phyloP scores from a whole-genome alignment of 768 basidiomycete species.

The Pulveroboletus sp. region DNA sequence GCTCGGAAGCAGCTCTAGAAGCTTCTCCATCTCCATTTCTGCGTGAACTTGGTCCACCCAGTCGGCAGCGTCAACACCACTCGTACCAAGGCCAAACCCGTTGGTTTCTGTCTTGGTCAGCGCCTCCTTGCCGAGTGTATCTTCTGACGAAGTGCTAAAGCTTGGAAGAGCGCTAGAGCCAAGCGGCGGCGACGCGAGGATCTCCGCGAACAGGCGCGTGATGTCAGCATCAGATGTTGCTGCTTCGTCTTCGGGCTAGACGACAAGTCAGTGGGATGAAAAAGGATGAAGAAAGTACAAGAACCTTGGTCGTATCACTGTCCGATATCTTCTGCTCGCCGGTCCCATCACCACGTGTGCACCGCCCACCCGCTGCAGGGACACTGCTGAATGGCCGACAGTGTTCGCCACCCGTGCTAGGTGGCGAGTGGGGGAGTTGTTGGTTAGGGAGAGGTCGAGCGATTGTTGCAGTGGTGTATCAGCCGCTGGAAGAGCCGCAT shows the following conservation, averaged over 20 bases:
- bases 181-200: conserved; percentile 34
- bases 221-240: conserved; percentile 41
- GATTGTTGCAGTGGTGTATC: conserved; percentile 28
- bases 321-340: conserved; percentile 17
- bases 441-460: conserved; percentile 34
- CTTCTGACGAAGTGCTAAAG: conserved; percentile 33
- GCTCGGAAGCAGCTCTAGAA: conserved; percentile 52
- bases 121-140: conserved; percentile 23
- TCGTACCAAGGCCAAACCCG: conserved; percentile 19
- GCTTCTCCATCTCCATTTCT: conserved; percentile 60
- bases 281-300: conserved; percentile 19
- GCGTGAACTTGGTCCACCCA: conserved; percentile 30
- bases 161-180: conserved; percentile 31
- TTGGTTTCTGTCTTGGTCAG: conserved; percentile 17
- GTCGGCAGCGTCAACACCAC: conserved; percentile 19
- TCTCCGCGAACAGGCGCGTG: conserved; percentile 33
- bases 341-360: conserved; percentile 29
- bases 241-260: conserved; percentile 49
- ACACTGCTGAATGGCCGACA: conserved; percentile 52
- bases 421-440: conserved; percentile 82
- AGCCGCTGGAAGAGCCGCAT: conserved; percentile 35
- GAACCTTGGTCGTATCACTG: conserved; percentile 34
- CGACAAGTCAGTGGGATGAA: conserved; percentile 19
- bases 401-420: conserved; percentile 96
- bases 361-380: conserved; percentile 92